Evolutionary conservation across 225 moss, liverwort and hornwort species (phyloP).

Genomic region (Takakia lepidozioides): DNA sequence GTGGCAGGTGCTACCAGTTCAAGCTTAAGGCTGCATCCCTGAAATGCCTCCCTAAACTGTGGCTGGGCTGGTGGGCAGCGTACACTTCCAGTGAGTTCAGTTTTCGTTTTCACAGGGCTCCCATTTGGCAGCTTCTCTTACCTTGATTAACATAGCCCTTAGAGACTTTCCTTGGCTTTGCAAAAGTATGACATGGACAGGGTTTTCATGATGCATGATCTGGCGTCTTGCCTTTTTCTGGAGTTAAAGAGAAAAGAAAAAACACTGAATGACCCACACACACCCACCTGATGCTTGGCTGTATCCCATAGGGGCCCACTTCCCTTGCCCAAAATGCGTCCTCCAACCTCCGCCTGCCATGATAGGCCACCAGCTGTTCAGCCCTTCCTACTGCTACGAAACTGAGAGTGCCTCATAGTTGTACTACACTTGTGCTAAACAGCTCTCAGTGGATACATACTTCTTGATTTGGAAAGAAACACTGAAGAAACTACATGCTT

Average conservation of each 20-base stretch:
- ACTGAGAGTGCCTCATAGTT: no score
- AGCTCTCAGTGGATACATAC: no score
- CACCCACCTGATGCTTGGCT: slow-evolving; percentile 83
- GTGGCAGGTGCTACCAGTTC: no score
- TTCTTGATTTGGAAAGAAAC: background rate
- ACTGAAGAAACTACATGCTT: background rate
- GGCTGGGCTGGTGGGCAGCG: no score
- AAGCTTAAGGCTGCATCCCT: no score
- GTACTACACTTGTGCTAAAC: no score
- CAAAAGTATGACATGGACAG: background rate
- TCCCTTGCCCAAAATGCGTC: slow-evolving; percentile 78
- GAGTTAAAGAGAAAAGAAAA: no score
- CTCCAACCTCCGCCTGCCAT: slow-evolving; percentile 74
- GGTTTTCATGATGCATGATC: no score
- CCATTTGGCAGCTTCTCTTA: background rate
- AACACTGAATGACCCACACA: no score
- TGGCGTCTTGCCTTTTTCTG: no score
- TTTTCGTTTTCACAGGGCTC: background rate
- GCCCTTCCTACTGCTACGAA: background rate
- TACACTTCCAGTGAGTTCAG: no score
- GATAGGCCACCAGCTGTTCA: background rate
- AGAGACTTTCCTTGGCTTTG: background rate
- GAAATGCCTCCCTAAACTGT: no score
- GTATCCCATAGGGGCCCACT: slow-evolving; percentile 82
- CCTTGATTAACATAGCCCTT: background rate